Conservation (phyloP, 2,329 filamentous ascomycete genomes). For the Metarhizium robertsii region DNA sequence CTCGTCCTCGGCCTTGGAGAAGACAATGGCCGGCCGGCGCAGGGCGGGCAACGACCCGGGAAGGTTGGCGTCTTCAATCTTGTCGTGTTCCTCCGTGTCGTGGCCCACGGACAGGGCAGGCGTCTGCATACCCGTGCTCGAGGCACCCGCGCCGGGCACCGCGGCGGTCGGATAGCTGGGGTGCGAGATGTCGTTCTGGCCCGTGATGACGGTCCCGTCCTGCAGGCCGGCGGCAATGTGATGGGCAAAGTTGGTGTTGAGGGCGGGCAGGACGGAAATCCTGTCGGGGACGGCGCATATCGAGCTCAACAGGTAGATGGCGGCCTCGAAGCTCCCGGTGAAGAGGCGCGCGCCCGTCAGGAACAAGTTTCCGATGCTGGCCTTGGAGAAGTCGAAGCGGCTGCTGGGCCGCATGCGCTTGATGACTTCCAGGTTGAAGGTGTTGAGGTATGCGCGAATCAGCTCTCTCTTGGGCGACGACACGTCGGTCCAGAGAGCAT, state of each 20-base stretch:
- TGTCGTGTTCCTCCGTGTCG: constrained; percentile 48
- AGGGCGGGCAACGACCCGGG: constrained; percentile 74
- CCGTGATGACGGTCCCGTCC: constrained; percentile 71
- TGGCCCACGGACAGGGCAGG: constrained; percentile 26
- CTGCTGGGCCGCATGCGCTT: constrained; percentile 65
- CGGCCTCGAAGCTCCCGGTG: constrained; percentile 84
- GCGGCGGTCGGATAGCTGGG: constrained; percentile 55
- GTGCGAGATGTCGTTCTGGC: constrained; percentile 89
- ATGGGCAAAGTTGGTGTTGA: constrained; percentile 92
- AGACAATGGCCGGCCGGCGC: constrained; percentile 70
- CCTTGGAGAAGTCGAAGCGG: constrained; percentile 68
- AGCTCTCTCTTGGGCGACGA: constrained; percentile 66
- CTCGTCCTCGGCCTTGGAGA: constrained; percentile 67
- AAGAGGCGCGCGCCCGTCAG: constrained; percentile 81
- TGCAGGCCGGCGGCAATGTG: constrained; percentile 80
- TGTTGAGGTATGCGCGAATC: constrained; percentile 67
- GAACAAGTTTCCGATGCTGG: constrained; percentile 72
- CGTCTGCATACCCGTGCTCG: constrained; percentile 16
- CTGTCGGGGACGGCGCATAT: constrained; percentile 75
- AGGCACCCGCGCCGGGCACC: constrained; percentile 17
- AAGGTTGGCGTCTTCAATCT: constrained; percentile 69
- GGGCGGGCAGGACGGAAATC: constrained; percentile 74
- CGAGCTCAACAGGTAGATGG: constrained; percentile 80
- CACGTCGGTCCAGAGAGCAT: constrained; percentile 63
- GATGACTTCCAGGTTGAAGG: constrained; percentile 67